Evolutionary conservation across 371 early-diverging fungal species (phyloP), one percentile per base, ranked within the genome.

Genomic region (Mortierella sp.): DNA sequence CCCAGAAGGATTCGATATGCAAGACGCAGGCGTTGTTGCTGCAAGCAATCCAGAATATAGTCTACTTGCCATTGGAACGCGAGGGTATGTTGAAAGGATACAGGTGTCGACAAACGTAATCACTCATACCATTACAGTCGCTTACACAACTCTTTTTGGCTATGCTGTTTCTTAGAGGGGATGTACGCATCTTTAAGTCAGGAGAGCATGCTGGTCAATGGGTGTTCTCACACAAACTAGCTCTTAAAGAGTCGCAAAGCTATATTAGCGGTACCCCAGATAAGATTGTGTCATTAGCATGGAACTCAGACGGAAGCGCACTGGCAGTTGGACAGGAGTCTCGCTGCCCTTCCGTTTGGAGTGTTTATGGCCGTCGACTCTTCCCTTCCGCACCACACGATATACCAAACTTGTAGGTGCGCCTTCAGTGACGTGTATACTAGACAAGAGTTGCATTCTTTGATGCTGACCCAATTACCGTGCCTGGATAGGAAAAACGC

Each of bases 251-350:
- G 26, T 80, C 81, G 12, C 81, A 80, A 52, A 52, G 75, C 16
- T 80, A 80, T 52, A 60, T 20, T 20, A 28, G 55, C 64, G 24
- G 86, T 86, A 4, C 73, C 55, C 39, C 72, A 0, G 75, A 75
- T 30, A 71, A 68, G 37, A 75, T 80, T 30, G 43, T 75, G 1
- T 77, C 88, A 0, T 52, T 96, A 20, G 86, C 85, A 28, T 96
- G 96, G 96, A 91, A 94, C 18, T 86, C 88, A 10, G 94, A 95
- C 80, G 95, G 95, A 45, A 90, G 89, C 70, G 93, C 93, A 0
- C 73, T 96, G 18, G 93, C 94, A 1, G 93, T 91, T 62, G 93
- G 93, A 28, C 94, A 90, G 86, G 83, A 75, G 39, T 65, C 77
- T 55, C 89, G 88, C 39, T 92, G 96, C 18, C 68, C 94, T 22